Base-by-base conservation (phyloP, 352 stramenopile genomes). In the Pythium folliculosum region DNA sequence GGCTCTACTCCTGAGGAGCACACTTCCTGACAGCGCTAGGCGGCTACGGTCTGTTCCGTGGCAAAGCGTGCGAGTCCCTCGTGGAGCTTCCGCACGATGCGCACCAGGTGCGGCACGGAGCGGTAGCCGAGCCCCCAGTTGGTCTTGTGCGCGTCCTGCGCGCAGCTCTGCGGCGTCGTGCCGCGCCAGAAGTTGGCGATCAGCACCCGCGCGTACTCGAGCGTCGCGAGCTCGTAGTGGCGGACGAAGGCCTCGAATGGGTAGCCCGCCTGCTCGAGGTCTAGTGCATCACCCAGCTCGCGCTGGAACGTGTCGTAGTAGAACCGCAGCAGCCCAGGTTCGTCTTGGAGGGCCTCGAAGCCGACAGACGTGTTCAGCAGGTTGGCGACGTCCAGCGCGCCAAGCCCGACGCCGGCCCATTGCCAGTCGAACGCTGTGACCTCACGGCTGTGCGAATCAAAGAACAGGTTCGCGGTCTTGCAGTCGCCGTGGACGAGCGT, bases 391-490 rank as follows among this genome's bases (percentile, higher is more conserved):
- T 92, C 83, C 50, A 88, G 65, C 14, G 68, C 83, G 5, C 81
- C 83, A 9, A 90, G 71, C n/a, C 77, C 83, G 22, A 88, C 54
- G 4, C 83, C 83, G 16, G 66, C 77, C 83, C 83, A 92, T 58
- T 92, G 81, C 83, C 83, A 92, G 66, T 92, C 83, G 48, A 92
- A 92, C 5, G 81, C 83, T 58, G 86, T 75, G 16, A 83, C 81
- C 17, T 78, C 56, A 6, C 76, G 70, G 10, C 77, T 73, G 30
- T 65, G 43, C 0, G 69, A 38, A 17, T 89, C 52, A 49, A 92
- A 92, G 58, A 90, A 90, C 10, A 92, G 60, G 53, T 92, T 92
- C 54, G 77, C 80, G 30, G 77, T 88, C 72, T 92, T 92, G 66
- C 83, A 87, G 60, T 92, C 83, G 19, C 83, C 83, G 50, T 92